Conservation (phyloP, 345 rosid genomes). For the Bruguiera parviflora region DNA sequence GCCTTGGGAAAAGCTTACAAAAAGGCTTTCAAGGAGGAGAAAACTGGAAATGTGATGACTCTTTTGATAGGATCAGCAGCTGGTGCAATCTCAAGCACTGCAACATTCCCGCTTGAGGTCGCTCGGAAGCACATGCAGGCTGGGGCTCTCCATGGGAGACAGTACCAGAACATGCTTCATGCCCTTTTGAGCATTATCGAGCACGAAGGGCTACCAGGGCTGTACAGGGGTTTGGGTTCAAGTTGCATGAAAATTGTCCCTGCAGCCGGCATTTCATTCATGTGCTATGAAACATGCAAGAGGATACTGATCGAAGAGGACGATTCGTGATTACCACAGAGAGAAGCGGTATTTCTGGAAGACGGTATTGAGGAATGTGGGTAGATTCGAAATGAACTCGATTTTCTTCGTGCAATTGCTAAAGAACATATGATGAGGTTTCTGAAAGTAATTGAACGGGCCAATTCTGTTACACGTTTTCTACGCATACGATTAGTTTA, state of each 20-base stretch:
- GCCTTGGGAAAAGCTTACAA: conserved; percentile 20
- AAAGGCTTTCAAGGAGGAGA: conserved; percentile 19
- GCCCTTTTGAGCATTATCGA: conserved; percentile 20
- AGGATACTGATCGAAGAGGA: conserved; percentile 23
- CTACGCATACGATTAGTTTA: too few relatives aligned
- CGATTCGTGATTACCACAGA: not conserved
- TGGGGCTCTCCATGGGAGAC: conserved; percentile 22
- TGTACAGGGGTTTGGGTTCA: conserved; percentile 25
- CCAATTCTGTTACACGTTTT: too few relatives aligned
- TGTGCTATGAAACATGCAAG: conserved; percentile 45
- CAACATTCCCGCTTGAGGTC: conserved; percentile 28
- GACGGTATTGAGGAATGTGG: not conserved
- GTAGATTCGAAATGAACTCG: too few relatives aligned
- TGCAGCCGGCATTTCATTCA: conserved; percentile 40
- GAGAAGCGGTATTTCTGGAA: not conserved
- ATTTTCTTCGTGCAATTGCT: too few relatives aligned
- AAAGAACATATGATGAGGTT: too few relatives aligned
- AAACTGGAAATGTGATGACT: conserved; percentile 20
- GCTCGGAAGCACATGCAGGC: conserved; percentile 31
- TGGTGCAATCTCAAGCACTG: conserved; percentile 23
- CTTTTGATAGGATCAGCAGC: conserved; percentile 30
- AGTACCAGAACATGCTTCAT: conserved; percentile 24
- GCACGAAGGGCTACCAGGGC: conserved; percentile 19
- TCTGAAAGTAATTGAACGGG: too few relatives aligned
- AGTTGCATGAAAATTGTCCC: conserved; percentile 29